Evolutionary conservation across 2,329 filamentous ascomycete species (phyloP).

Genomic region (Pseudocercospora pini-densiflorae): DNA sequence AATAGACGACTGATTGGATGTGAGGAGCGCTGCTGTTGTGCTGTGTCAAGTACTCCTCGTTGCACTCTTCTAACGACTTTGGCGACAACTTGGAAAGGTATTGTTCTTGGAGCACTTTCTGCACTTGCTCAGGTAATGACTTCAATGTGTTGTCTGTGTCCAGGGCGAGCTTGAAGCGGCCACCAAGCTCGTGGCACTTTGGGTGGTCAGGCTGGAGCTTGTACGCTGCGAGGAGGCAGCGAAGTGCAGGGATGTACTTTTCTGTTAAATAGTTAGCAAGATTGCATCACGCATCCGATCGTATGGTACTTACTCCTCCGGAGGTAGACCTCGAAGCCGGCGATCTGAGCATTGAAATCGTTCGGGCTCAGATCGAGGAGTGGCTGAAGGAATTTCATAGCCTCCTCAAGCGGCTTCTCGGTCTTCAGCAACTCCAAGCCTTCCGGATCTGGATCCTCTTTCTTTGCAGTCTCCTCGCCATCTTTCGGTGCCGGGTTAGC

Average conservation of each 20-base stretch:
- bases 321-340: slow-evolving; percentile 89
- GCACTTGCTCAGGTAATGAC: slow-evolving; percentile 67
- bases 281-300: background rate
- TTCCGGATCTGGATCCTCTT: slow-evolving; percentile 87
- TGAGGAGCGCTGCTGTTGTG: slow-evolving; percentile 67
- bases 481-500: slow-evolving; percentile 60
- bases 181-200: slow-evolving; percentile 74
- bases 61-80: slow-evolving; percentile 59
- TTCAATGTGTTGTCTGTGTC: slow-evolving; percentile 52
- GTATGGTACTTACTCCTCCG: slow-evolving; percentile 69
- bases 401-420: slow-evolving; percentile 81
- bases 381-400: slow-evolving; percentile 82
- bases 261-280: slow-evolving; percentile 47
- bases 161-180: slow-evolving; percentile 61
- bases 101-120: slow-evolving; percentile 70
- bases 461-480: slow-evolving; percentile 65
- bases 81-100: slow-evolving; percentile 60
- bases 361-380: slow-evolving; percentile 82
- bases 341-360: slow-evolving; percentile 79
- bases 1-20: slow-evolving; percentile 66
- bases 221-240: slow-evolving; percentile 77
- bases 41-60: slow-evolving; percentile 66
- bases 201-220: slow-evolving; percentile 71
- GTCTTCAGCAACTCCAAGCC: slow-evolving; percentile 68
- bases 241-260: slow-evolving; percentile 85